phyloP scores from a whole-genome alignment of 2,329 filamentous ascomycete species.

The Penicillium hordei region DNA sequence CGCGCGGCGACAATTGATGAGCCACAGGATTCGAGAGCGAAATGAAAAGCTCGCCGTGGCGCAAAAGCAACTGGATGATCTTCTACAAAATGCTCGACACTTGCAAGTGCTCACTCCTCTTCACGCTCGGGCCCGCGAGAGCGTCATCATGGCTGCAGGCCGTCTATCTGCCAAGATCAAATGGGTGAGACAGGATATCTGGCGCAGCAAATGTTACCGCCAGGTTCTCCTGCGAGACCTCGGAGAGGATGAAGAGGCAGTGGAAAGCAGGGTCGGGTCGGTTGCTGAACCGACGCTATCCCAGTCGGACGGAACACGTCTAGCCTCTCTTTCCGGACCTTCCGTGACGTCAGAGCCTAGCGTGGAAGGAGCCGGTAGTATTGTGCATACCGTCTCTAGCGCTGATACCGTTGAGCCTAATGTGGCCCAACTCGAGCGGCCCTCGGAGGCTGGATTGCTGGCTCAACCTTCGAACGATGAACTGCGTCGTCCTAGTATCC shows the following conservation, averaged over 20 bases:
- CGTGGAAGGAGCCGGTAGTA: slow-evolving; percentile 24
- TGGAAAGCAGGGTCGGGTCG: slow-evolving; percentile 24
- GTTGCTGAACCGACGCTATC: slow-evolving; percentile 27
- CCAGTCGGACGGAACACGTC: slow-evolving; percentile 10
- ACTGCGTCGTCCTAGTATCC: slow-evolving; percentile 34
- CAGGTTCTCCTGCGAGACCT: slow-evolving; percentile 85
- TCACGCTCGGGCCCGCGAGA: slow-evolving; percentile 82
- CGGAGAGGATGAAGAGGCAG: slow-evolving; percentile 63
- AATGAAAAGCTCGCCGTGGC: slow-evolving; percentile 72
- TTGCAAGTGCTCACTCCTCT: slow-evolving; percentile 86
- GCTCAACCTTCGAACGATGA: slow-evolving; percentile 26
- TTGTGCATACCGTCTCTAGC: slow-evolving; percentile 23
- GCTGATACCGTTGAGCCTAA: slow-evolving; percentile 23
- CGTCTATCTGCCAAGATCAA: slow-evolving; percentile 84
- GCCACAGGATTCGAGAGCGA: slow-evolving; percentile 77
- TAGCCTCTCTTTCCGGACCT: slow-evolving; percentile 21
- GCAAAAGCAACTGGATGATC: slow-evolving; percentile 76
- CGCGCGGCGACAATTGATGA: slow-evolving; percentile 79
- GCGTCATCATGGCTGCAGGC: slow-evolving; percentile 79
- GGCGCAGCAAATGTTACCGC: slow-evolving; percentile 84
- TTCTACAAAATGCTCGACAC: slow-evolving; percentile 86
- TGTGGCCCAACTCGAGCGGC: slow-evolving; percentile 18
- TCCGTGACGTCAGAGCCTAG: slow-evolving; percentile 24
- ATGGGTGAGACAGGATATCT: slow-evolving; percentile 92
- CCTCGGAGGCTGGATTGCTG: slow-evolving; percentile 19